phyloP scores from a whole-genome alignment of 352 stramenopile genomes.

The Aphanomyces stellatus region DNA sequence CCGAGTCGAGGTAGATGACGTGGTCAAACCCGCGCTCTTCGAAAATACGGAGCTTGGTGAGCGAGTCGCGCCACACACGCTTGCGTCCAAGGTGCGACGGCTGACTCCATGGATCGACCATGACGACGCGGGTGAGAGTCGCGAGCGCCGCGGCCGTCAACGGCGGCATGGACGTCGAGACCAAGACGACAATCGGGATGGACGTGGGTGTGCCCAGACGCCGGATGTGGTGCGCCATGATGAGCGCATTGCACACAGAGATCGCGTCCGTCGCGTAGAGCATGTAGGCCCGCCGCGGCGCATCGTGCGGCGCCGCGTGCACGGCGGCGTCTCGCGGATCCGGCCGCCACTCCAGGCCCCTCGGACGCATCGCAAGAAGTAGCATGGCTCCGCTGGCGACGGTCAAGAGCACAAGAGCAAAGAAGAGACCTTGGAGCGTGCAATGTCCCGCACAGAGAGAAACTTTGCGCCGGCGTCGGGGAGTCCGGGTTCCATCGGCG shows the following conservation, averaged over 20 bases:
- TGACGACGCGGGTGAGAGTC: neutral
- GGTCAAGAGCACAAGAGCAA: too few relatives aligned
- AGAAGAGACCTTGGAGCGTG: too few relatives aligned
- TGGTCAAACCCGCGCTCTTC: constrained; percentile 31
- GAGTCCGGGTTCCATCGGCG: too few relatives aligned
- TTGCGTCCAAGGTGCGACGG: constrained; percentile 12
- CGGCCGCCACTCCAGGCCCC: too few relatives aligned
- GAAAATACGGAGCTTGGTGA: constrained; percentile 33
- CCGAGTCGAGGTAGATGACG: constrained; percentile 31
- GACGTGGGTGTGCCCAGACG: constrained; percentile 7
- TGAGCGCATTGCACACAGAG: constrained; percentile 25
- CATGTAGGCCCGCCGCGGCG: constrained; percentile 23
- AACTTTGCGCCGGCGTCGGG: too few relatives aligned
- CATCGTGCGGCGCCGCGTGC: neutral
- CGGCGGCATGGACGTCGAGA: neutral
- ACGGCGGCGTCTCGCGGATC: too few relatives aligned
- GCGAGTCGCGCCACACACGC: constrained; percentile 23
- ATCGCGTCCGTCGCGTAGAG: constrained; percentile 27
- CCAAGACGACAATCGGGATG: constrained; percentile 27
- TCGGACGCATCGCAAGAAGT: too few relatives aligned
- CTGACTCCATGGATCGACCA: constrained; percentile 9
- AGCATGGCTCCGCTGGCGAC: too few relatives aligned
- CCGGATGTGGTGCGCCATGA: constrained; percentile 22
- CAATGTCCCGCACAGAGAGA: too few relatives aligned
- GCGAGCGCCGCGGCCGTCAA: constrained; percentile 11